These are phyloP conservation scores for Kockiozyma suomiensis DNA, from an alignment of 805 yeast species.

Conservation along the genomic window DNA sequence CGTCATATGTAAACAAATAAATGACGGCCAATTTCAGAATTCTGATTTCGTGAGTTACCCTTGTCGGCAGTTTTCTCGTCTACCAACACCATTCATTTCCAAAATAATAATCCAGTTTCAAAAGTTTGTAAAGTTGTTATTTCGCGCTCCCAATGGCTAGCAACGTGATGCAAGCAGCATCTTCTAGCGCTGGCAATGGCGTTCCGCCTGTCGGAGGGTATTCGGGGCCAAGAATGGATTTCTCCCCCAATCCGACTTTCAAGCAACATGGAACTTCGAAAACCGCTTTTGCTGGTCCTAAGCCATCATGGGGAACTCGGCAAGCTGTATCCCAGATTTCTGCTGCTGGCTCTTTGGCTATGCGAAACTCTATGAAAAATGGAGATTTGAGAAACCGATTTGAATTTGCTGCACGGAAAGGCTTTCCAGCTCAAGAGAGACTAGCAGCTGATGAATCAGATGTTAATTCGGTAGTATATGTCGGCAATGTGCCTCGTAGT, in stretches of 20 bases:
- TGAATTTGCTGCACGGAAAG: neutral
- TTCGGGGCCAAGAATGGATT: no score
- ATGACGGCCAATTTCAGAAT: neutral
- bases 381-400: neutral
- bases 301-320: no score
- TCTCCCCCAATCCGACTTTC: no score
- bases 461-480: slow-evolving; percentile 3
- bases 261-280: no score
- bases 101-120: no score
- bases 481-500: slow-evolving; percentile 15
- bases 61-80: no score
- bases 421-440: neutral
- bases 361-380: no score
- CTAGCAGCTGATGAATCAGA: neutral
- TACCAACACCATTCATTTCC: no score
- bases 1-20: neutral
- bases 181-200: neutral
- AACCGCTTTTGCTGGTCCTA: no score
- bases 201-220: neutral
- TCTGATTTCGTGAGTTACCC: neutral
- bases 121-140: no score
- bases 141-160: neutral
- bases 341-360: no score
- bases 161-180: neutral
- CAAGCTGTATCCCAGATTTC: no score